Percentiles rank a stretch among this genome's conserved stretches.
Conservation (phyloP, 305 asterid genomes). For the Striga hermonthica region DNA sequence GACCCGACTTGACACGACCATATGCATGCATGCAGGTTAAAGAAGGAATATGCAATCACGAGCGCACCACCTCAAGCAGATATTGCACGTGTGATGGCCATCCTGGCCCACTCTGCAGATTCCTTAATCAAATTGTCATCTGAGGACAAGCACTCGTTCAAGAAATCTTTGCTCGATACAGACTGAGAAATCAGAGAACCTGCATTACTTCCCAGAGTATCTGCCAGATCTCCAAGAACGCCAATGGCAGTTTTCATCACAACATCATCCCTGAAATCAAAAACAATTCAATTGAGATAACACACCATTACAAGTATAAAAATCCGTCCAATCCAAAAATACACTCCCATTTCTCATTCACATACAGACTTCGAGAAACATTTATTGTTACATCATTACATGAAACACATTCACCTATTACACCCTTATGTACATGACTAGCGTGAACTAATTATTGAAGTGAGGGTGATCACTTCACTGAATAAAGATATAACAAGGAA, state of each 20-base stretch:
- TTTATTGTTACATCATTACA: too few species aligned
- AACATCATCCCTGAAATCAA: conserved; percentile 73
- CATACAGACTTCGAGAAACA: too few species aligned
- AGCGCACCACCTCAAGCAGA: conserved; percentile 59
- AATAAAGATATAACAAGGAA: too few species aligned
- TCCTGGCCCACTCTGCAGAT: conserved; percentile 97
- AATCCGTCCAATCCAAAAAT: neutral
- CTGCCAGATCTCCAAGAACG: conserved; percentile 92
- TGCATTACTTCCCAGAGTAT: conserved; percentile 88
- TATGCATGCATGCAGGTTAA: conserved; percentile 72
- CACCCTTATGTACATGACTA: too few species aligned
- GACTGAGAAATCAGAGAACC: conserved; percentile 83
- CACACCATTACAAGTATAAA: neutral
- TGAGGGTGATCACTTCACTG: too few species aligned
- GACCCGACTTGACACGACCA: conserved; percentile 74
- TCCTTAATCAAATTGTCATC: conserved; percentile 87
- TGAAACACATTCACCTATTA: too few species aligned
- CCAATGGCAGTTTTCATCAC: conserved; percentile 95
- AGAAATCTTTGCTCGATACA: conserved; percentile 74
- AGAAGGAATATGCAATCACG: conserved; percentile 46
- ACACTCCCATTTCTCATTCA: neutral
- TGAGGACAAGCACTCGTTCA: conserved; percentile 80
- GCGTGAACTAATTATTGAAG: too few species aligned
- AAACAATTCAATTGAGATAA: conserved; percentile 24
- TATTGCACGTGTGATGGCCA: conserved; percentile 88